phyloP scores from a whole-genome alignment of 2,329 filamentous ascomycete species.

The Aplosporella prunicola region DNA sequence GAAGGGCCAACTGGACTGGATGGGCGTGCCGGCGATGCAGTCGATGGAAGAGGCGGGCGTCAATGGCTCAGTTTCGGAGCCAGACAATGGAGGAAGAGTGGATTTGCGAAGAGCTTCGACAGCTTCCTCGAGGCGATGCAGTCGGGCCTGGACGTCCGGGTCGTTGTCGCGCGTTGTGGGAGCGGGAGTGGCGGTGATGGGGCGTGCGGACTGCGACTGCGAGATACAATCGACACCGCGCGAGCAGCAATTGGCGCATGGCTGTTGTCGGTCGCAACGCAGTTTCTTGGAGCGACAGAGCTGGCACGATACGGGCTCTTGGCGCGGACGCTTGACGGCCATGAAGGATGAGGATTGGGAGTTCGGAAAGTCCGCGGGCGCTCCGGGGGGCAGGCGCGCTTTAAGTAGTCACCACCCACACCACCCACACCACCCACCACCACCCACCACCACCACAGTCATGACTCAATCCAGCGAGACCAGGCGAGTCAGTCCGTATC shows the following conservation, averaged over 20 bases:
- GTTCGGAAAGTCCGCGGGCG: neutral
- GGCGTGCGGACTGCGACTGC: neutral
- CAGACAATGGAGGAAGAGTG: neutral
- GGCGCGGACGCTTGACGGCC: neutral
- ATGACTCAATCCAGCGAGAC: too few relatives aligned
- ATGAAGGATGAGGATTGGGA: neutral
- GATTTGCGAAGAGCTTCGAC: neutral
- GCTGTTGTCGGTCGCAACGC: slow-evolving; percentile 3
- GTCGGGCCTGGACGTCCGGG: neutral
- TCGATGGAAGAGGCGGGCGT: neutral
- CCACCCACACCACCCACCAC: too few relatives aligned
- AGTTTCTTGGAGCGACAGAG: slow-evolving; percentile 7
- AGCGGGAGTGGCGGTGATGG: neutral
- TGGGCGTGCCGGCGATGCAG: neutral
- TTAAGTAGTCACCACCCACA: slow-evolving; percentile 2
- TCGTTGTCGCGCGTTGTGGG: too few relatives aligned
- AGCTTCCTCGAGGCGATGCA: neutral
- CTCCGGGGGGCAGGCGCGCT: neutral
- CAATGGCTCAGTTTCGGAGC: too few relatives aligned
- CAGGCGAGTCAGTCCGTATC: too few relatives aligned
- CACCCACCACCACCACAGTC: too few relatives aligned
- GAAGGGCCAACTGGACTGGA: neutral
- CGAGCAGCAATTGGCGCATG: slow-evolving; percentile 4
- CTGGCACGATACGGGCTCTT: slow-evolving; percentile 4
- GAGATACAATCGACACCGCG: neutral